Conservation (phyloP, 1,284 basidiomycete species). For the Naganishia liquefaciens region DNA sequence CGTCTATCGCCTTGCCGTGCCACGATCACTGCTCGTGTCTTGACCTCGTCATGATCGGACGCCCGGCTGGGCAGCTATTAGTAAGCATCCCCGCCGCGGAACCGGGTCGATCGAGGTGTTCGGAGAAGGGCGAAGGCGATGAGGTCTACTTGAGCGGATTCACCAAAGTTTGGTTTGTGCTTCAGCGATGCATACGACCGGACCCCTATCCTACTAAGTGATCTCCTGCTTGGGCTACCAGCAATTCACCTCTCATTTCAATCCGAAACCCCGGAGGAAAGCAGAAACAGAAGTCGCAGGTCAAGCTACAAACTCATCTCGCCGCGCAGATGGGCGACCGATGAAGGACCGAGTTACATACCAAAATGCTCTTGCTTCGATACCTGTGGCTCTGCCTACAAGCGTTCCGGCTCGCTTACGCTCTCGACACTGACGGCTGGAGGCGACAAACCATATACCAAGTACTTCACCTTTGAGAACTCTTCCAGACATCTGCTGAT, state of each 20-base stretch:
- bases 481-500: slow-evolving; percentile 7
- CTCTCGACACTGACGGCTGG: slow-evolving; percentile 42
- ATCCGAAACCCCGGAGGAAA: no score
- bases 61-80: background rate
- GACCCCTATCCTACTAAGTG: no score
- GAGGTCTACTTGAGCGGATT: no score
- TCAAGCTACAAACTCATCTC: background rate
- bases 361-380: slow-evolving; percentile 2
- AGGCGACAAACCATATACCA: slow-evolving; percentile 52
- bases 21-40: background rate
- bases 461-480: slow-evolving; percentile 28
- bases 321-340: background rate
- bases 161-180: no score
- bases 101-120: background rate
- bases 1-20: background rate
- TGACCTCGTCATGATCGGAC: slow-evolving; percentile 4
- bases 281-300: no score
- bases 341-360: background rate
- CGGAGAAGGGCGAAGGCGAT: background rate
- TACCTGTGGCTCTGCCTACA: slow-evolving; percentile 8
- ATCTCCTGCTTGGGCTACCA: no score
- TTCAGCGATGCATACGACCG: no score
- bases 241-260: no score
- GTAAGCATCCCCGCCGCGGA: background rate
- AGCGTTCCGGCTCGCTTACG: slow-evolving; percentile 29